Evolutionary conservation across 257 asterid species (phyloP).

Genomic region (Linaria vulgaris): DNA sequence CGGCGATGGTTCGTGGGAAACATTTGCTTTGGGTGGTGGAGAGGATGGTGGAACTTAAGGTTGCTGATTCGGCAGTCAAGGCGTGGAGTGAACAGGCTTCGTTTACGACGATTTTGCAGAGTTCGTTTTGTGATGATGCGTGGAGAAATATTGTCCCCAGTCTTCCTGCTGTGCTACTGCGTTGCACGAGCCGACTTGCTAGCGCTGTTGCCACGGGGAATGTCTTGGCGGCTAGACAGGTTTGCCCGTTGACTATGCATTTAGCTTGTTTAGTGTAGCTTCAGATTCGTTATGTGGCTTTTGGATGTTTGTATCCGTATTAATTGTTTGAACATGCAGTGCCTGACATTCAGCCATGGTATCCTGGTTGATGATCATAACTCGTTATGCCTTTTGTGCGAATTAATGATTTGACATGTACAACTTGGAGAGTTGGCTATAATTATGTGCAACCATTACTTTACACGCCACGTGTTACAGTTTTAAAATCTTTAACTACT

Average conservation of each 20-base stretch:
- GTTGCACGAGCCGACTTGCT: constrained; percentile 85
- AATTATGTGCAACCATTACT: not conserved
- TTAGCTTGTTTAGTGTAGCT: constrained; percentile 9
- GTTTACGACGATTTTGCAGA: constrained; percentile 66
- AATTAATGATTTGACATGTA: not conserved
- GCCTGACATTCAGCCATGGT: constrained; percentile 1
- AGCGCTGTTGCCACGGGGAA: constrained; percentile 71
- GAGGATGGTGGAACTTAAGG: constrained; percentile 94
- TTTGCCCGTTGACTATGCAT: constrained; percentile 20
- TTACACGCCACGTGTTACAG: not conserved
- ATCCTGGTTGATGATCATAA: not conserved
- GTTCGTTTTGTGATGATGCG: constrained; percentile 72
- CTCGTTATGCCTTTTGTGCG: not conserved
- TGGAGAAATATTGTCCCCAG: constrained; percentile 81
- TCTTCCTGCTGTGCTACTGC: constrained; percentile 70
- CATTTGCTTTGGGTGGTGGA: constrained; percentile 89
- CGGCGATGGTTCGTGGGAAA: constrained; percentile 74
- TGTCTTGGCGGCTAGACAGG: constrained; percentile 78
- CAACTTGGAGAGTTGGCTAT: not conserved
- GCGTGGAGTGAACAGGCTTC: constrained; percentile 85
- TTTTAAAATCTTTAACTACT: not conserved
- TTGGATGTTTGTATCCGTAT: constrained; percentile 17
- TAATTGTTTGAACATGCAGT: not conserved
- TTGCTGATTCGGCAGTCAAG: constrained; percentile 81
- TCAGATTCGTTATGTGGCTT: not conserved